These are phyloP conservation scores for Pseudocercospora ulei DNA, from an alignment of 2,329 filamentous ascomycete species.

Conservation along the genomic window DNA sequence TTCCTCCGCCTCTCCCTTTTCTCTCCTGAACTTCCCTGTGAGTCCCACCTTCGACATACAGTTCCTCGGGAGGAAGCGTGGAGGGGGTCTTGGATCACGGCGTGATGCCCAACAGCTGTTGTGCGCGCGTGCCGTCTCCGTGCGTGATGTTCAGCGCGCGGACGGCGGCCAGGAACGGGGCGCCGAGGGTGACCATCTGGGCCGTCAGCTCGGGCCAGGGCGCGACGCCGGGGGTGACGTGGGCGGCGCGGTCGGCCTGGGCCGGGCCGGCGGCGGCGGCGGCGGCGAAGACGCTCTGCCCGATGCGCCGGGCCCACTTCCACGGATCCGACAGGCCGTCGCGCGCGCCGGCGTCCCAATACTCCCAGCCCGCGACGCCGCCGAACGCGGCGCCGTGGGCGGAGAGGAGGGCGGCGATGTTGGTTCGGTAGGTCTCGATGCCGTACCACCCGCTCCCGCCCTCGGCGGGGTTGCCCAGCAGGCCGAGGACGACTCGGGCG, in stretches of 20 bases:
- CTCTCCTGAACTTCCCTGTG: too few relatives aligned
- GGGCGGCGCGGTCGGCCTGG: constrained; percentile 8
- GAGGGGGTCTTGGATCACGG: too few relatives aligned
- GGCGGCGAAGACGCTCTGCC: constrained; percentile 16
- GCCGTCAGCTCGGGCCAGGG: constrained; percentile 22
- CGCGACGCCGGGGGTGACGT: constrained; percentile 13
- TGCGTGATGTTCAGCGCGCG: constrained; percentile 25
- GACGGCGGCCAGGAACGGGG: constrained; percentile 17
- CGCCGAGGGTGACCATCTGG: constrained; percentile 17
- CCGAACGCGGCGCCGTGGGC: constrained; percentile 26
- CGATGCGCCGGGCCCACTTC: constrained; percentile 22
- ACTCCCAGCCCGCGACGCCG: constrained; percentile 29
- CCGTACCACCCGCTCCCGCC: constrained; percentile 27
- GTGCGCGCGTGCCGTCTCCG: too few relatives aligned
- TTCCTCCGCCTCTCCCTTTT: too few relatives aligned
- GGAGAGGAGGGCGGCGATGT: constrained; percentile 23
- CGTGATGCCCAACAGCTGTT: too few relatives aligned
- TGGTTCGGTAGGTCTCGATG: constrained; percentile 18
- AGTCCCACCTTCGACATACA: too few relatives aligned
- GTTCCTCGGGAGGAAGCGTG: too few relatives aligned
- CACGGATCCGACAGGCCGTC: constrained; percentile 18
- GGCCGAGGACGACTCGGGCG: constrained; percentile 25
- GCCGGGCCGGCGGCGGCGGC: constrained; percentile 3
- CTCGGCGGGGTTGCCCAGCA: constrained; percentile 25
- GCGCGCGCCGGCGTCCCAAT: constrained; percentile 25